These are phyloP conservation scores for Acer saccharum DNA, from an alignment of 345 rosid species.

Conservation along the genomic window DNA sequence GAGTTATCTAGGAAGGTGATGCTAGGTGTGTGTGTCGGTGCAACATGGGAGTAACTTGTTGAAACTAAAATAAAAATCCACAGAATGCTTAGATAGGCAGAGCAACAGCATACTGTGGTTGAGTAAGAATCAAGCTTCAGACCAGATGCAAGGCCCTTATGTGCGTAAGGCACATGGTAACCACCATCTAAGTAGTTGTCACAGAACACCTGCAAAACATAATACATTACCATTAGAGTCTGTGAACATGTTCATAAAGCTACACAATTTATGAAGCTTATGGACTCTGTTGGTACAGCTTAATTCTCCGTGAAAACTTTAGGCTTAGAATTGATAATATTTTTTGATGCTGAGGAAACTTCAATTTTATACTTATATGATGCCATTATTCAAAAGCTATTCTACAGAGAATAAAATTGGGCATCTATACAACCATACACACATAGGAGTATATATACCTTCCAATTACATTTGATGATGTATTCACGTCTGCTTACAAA, in stretches of 20 bases:
- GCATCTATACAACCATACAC: background rate
- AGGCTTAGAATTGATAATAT: background rate
- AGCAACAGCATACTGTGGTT: conserved; percentile 56
- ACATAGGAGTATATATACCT: conserved; percentile 43
- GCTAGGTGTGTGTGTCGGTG: too few species aligned
- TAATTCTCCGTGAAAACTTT: background rate
- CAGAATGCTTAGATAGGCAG: background rate
- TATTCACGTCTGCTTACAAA: conserved; percentile 78
- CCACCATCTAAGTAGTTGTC: conserved; percentile 98
- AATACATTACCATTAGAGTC: background rate
- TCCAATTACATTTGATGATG: conserved; percentile 83
- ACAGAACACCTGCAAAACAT: conserved; percentile 69
- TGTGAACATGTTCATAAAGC: background rate
- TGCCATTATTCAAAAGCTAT: background rate
- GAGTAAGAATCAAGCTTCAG: conserved; percentile 79
- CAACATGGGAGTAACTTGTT: background rate
- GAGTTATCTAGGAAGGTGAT: background rate
- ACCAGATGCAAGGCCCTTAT: conserved; percentile 79
- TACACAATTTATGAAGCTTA: conserved; percentile 1
- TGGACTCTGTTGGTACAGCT: background rate
- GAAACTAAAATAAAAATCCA: background rate
- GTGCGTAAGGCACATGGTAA: conserved; percentile 96
- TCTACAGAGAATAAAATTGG: background rate
- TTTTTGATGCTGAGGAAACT: background rate
- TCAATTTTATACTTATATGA: background rate